These are phyloP conservation scores for Theobroma cacao DNA, from an alignment of 345 rosid species.

Conservation along the genomic window DNA sequence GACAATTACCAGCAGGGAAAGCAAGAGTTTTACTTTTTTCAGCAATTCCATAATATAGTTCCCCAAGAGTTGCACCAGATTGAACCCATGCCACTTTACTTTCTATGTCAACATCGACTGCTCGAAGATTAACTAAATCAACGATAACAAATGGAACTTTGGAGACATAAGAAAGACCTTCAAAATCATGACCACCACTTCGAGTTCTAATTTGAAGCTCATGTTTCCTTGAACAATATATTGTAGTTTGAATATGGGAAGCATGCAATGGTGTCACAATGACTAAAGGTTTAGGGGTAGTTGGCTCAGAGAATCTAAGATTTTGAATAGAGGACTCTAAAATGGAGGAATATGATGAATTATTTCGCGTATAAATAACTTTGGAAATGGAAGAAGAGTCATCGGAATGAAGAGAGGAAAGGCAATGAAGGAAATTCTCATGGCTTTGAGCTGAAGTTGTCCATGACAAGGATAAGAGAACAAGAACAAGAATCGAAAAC, in stretches of 20 bases:
- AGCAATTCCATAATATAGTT: neutral
- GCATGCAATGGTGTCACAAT: neutral
- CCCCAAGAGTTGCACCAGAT: constrained; percentile 3
- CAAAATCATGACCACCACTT: constrained; percentile 14
- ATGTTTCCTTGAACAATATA: neutral
- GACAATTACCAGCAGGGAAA: neutral
- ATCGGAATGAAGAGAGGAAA: neutral
- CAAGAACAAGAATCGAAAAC: neutral
- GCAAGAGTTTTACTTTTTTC: neutral
- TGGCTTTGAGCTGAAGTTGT: neutral
- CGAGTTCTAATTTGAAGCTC: constrained; percentile 3
- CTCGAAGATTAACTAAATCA: neutral
- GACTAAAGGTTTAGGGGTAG: constrained; percentile 2
- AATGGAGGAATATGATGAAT: neutral
- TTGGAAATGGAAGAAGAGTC: neutral
- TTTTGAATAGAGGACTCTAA: neutral
- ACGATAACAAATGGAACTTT: neutral
- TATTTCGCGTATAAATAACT: neutral
- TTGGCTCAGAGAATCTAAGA: neutral
- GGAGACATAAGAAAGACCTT: constrained; percentile 10
- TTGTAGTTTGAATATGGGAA: constrained; percentile 12
- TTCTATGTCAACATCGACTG: neutral
- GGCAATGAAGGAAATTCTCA: neutral
- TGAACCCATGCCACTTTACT: constrained; percentile 4
- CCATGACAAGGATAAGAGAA: neutral